Base-by-base conservation (phyloP, 1,139 yeast genomes). In the Ogataea hybrid region DNA sequence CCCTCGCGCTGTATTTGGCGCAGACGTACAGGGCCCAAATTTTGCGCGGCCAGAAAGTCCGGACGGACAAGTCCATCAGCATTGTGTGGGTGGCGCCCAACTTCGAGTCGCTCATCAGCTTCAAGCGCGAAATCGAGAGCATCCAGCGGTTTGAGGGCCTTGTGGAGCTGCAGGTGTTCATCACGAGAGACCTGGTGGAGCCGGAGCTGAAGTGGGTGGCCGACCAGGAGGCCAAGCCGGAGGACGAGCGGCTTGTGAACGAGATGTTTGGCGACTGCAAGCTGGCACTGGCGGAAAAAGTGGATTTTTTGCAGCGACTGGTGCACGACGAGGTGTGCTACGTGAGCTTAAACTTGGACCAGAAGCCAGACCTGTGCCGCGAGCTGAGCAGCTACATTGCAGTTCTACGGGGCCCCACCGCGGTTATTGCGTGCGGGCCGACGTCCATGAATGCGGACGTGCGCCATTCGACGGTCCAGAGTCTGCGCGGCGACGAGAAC, bases 391-490 rank as follows among this genome's bases (percentile, higher is more conserved):
- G 32, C 1, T 50, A 45, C 33, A 45, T 61, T 14, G 33, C 46
- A 6, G 25, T 27, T 5, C 29, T 50, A 10, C 40, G 46, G 4
- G 59, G 59, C 5, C 47, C 60, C 2, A 54, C 58, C 9, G 64
- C 67, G 1, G 51, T 65, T 6, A 56, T 65, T 16, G 53, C 65
- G 3, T 65, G 69, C 47, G 69, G 69, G 5, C 68, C 69, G 3
- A 48, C 53, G 9, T 44, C 52, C 6, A 37, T 65, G 47, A 62
- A 59, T 41, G 53, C 59, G 2, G 67, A 60, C 37, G 64, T 62
- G 10, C 53, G 67, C 18, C 43, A 50, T 5, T 60, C 60, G 1
- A 58, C 59, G 14, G 57, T 60, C 1, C 49, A 54, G 29, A 52
- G 61, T 35, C 46, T 64, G 23, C 52, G 49, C 29, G 44, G 42